phyloP scores from a whole-genome alignment of 192 early-diverging fungal genomes.

The Cladochytrium replicatum region DNA sequence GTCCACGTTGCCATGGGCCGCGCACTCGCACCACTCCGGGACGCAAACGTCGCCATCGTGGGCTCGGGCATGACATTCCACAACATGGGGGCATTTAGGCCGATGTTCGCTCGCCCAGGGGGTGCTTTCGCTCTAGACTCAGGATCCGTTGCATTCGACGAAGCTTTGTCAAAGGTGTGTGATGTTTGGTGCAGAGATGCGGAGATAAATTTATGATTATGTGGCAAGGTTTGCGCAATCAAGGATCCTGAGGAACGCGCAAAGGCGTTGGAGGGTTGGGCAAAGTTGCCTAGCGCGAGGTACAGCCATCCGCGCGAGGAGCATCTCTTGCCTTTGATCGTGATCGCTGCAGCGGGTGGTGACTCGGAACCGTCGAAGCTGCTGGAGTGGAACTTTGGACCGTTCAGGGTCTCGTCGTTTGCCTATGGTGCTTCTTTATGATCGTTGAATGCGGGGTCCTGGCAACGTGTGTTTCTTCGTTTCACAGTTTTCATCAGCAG shows the following conservation, averaged over 20 bases:
- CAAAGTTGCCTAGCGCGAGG: too few species aligned
- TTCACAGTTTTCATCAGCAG: too few species aligned
- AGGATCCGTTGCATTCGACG: background rate
- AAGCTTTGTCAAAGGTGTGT: constrained; percentile 3
- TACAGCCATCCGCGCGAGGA: constrained; percentile 26
- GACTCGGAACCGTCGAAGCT: too few species aligned
- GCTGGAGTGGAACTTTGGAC: too few species aligned
- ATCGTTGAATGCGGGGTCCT: too few species aligned
- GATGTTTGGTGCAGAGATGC: background rate
- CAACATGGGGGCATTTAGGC: constrained; percentile 17
- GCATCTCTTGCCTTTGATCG: constrained; percentile 35
- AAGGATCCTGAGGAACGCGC: constrained; percentile 9
- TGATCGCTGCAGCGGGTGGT: constrained; percentile 31
- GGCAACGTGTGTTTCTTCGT: too few species aligned
- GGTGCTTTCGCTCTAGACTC: constrained; percentile 6
- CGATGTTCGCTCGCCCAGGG: constrained; percentile 12
- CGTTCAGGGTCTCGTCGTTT: too few species aligned
- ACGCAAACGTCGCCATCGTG: constrained; percentile 38
- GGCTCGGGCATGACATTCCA: constrained; percentile 36
- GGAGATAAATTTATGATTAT: too few species aligned
- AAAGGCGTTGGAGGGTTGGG: too few species aligned
- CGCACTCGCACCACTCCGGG: constrained; percentile 30
- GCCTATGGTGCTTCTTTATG: too few species aligned
- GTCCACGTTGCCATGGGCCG: constrained; percentile 24
- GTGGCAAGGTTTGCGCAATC: too few species aligned